Evolutionary conservation across 2,329 filamentous ascomycete species (phyloP).

Genomic region (Beauveria sp.): DNA sequence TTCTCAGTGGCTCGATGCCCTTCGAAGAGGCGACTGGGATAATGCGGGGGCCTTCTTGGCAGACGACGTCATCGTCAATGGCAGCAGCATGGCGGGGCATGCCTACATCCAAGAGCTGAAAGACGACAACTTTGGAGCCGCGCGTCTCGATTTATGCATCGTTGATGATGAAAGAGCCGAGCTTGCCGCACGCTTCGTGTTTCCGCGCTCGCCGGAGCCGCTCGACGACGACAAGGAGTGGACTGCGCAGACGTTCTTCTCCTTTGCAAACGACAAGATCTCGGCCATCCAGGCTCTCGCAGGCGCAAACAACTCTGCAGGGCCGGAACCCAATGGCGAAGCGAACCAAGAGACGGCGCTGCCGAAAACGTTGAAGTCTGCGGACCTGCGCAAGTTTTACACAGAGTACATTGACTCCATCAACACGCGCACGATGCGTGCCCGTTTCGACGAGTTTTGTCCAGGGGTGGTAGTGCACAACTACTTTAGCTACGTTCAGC

Average conservation of each 20-base stretch:
- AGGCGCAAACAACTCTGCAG: background rate
- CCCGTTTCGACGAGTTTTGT: constrained; percentile 20
- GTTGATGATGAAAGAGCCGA: background rate
- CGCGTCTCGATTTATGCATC: background rate
- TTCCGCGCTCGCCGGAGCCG: background rate
- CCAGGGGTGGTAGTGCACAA: constrained; percentile 24
- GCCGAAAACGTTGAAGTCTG: background rate
- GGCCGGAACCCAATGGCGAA: too few relatives aligned
- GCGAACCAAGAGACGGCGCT: background rate
- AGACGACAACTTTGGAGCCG: background rate
- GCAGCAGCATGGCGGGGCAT: background rate
- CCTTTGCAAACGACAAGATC: background rate
- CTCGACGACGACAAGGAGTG: background rate
- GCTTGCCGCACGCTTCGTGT: background rate
- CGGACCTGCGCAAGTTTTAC: constrained; percentile 16
- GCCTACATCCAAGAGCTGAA: background rate
- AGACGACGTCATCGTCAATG: constrained; percentile 2
- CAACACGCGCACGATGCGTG: constrained; percentile 21
- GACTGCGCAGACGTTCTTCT: background rate
- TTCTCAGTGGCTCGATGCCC: background rate
- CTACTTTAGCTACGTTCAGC: constrained; percentile 15
- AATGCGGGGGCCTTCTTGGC: background rate
- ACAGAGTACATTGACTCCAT: constrained; percentile 25
- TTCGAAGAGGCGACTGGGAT: background rate
- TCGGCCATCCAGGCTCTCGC: background rate